phyloP scores from a whole-genome alignment of 805 yeast species.

The Pichia kluyveri region DNA sequence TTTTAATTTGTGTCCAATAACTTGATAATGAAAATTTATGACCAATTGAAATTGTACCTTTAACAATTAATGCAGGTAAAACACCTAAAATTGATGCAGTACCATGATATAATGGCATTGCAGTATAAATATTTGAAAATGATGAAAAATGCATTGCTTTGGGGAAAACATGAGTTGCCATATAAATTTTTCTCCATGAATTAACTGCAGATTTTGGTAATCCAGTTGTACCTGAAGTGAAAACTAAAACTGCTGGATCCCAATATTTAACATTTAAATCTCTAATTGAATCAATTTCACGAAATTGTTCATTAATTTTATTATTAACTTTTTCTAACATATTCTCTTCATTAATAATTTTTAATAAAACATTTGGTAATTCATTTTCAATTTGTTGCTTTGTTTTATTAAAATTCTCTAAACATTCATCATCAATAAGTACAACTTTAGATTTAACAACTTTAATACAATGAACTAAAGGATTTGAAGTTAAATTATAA shows the following conservation, averaged over 20 bases:
- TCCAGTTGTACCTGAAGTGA: conserved; percentile 93
- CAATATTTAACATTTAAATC: conserved; percentile 49
- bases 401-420: conserved; percentile 36
- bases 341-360: conserved; percentile 14
- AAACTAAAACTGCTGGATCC: conserved; percentile 64
- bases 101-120: conserved; percentile 94
- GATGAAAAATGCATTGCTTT: conserved; percentile 51
- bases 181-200: conserved; percentile 78
- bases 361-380: conserved; percentile 22
- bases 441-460: conserved; percentile 57
- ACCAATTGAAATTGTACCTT: conserved; percentile 71
- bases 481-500: conserved; percentile 63
- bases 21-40: conserved; percentile 75
- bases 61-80: conserved; percentile 47
- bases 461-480: conserved; percentile 72
- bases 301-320: conserved; percentile 29
- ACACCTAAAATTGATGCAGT: conserved; percentile 87
- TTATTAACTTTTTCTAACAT: conserved; percentile 7
- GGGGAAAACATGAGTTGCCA: conserved; percentile 66
- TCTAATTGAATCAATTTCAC: conserved; percentile 51
- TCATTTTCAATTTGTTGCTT: conserved; percentile 26
- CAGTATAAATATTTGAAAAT: conserved; percentile 61
- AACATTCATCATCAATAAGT: conserved; percentile 57
- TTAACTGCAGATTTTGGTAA: conserved; percentile 88
- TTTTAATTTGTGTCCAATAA: conserved; percentile 82